Evolutionary conservation across 1,139 yeast species (phyloP).

Genomic region (Diutina ranongensis): DNA sequence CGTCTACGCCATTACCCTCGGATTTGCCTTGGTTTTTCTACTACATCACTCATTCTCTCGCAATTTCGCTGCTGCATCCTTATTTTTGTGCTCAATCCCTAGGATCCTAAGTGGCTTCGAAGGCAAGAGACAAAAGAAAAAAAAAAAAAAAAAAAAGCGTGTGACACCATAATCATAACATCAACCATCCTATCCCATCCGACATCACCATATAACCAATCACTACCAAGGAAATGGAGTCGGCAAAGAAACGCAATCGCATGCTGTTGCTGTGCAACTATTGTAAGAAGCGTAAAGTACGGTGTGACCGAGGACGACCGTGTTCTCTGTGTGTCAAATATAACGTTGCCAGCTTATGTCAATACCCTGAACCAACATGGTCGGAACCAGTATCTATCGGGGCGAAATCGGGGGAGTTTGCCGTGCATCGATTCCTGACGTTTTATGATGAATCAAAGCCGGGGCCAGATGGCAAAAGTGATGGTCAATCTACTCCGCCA

Average conservation of each 20-base stretch:
- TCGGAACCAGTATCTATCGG: not conserved
- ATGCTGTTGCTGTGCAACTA: constrained; percentile 19
- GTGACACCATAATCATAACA: not conserved
- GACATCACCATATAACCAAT: not conserved
- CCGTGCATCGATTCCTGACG: not conserved
- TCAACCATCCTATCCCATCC: too few species aligned
- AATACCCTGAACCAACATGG: constrained; percentile 15
- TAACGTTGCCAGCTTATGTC: constrained; percentile 18
- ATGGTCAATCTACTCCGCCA: too few species aligned
- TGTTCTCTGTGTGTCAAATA: constrained; percentile 19
- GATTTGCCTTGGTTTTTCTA: too few species aligned
- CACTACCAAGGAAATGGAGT: constrained; percentile 1
- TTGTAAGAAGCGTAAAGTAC: constrained; percentile 20
- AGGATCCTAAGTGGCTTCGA: not conserved
- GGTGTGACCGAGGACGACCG: constrained; percentile 19
- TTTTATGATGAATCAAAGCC: not conserved
- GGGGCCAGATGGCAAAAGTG: too few species aligned
- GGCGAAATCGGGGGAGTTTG: not conserved
- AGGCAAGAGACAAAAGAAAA: too few species aligned
- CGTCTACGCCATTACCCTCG: too few species aligned
- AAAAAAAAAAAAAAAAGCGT: not conserved
- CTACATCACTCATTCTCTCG: too few species aligned
- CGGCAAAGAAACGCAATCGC: constrained; percentile 16
- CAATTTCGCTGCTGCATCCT: too few species aligned
- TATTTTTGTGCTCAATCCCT: not conserved